phyloP scores from a whole-genome alignment of 306 rosid genomes.

The Medicago arabica region DNA sequence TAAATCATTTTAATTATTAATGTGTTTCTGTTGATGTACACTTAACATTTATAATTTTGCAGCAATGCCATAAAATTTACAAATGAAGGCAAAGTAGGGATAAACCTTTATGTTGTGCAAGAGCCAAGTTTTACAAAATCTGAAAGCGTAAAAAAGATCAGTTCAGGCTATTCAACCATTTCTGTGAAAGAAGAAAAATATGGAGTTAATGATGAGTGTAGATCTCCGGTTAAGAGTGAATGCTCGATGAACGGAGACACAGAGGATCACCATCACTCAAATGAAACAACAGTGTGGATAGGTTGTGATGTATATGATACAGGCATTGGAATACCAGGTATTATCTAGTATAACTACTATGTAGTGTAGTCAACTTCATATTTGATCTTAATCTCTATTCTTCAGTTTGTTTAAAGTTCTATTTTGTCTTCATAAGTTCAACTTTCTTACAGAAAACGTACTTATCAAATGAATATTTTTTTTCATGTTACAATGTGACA shows the following conservation, averaged over 20 bases:
- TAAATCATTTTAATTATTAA: neutral
- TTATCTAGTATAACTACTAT: constrained; percentile 31
- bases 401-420: neutral
- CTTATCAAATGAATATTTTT: constrained; percentile 13
- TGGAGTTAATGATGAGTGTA: constrained; percentile 49
- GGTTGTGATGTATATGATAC: constrained; percentile 92
- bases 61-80: constrained; percentile 97
- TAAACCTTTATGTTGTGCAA: constrained; percentile 69
- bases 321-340: constrained; percentile 99
- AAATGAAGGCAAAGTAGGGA: constrained; percentile 90
- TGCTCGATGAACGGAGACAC: constrained; percentile 53
- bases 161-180: constrained; percentile 44
- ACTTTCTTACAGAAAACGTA: neutral
- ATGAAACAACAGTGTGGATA: constrained; percentile 82
- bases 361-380: neutral
- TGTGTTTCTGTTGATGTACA: neutral
- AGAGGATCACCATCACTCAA: constrained; percentile 54
- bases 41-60: constrained; percentile 40
- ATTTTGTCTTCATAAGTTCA: too few relatives aligned
- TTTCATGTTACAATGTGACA: constrained; percentile 44
- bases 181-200: constrained; percentile 55
- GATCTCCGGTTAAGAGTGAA: constrained; percentile 58
- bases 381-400: neutral
- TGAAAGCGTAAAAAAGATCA: constrained; percentile 50
- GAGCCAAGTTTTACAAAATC: constrained; percentile 60